Percentiles rank a stretch among this genome's conserved stretches.
Conservation (phyloP, 202 grass and related monocot genomes). For the Eragrostis tef region DNA sequence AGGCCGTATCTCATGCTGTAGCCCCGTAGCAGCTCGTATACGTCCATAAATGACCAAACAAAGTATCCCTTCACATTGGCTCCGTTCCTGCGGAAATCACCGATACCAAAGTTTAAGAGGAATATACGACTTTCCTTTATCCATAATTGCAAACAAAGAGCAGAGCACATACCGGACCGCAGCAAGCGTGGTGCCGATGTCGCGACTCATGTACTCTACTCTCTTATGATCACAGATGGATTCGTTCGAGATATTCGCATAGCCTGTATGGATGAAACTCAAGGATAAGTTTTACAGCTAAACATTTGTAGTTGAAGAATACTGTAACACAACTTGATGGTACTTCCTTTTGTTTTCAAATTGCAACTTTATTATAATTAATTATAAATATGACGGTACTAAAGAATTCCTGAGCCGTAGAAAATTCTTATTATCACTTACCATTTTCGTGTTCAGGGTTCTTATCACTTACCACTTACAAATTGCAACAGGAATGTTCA, state of each 20-base stretch:
- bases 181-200: slow-evolving; percentile 52
- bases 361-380: no score
- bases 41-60: slow-evolving; percentile 72
- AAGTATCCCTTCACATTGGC: slow-evolving; percentile 71
- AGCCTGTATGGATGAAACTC: slow-evolving; percentile 27
- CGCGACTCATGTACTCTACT: slow-evolving; percentile 60
- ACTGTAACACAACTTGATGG: no score
- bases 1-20: slow-evolving; percentile 51
- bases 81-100: slow-evolving; percentile 49
- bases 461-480: slow-evolving; percentile 66
- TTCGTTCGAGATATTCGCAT: slow-evolving; percentile 20
- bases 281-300: no score
- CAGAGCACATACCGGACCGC: slow-evolving; percentile 49
- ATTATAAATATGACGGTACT: no score
- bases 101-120: background rate
- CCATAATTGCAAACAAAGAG: background rate
- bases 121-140: background rate
- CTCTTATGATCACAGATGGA: slow-evolving; percentile 50
- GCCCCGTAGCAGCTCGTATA: slow-evolving; percentile 59
- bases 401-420: no score
- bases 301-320: no score
- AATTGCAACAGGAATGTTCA: slow-evolving; percentile 58
- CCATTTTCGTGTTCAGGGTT: slow-evolving; percentile 60
- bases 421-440: slow-evolving; percentile 16
- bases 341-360: no score